Evolutionary conservation across 164 flowering plant species (phyloP), one percentile per base, ranked within the genome.

Genomic region (Platanus orientalis): DNA sequence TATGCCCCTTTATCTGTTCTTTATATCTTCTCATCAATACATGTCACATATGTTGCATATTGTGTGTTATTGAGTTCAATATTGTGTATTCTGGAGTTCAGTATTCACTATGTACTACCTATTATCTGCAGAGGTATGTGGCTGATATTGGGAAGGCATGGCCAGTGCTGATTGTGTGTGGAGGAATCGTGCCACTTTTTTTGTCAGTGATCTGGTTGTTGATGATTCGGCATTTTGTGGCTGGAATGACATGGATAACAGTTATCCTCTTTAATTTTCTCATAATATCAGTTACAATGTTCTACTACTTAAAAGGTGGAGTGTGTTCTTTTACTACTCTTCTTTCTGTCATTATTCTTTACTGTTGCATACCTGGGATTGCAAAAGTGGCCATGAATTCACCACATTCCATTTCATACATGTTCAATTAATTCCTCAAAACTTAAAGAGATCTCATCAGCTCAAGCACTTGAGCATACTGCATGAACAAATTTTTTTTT

Each of bases 241-340:
- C 87, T 67, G 99, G 83, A 68, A 94, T 94, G 99, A 90, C 96
- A 44, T 94, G 99, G 99, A 82, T 94, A 65, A 94, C 99, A 39
- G 96, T 91, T 53, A 58, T 76, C 45, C 68, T 94, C 57, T 94
- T 94, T 68, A 83, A 91, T 70, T 51, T 83, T 63, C 97, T 94
- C 52, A 75, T 91, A 49, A 70, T 89, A 69, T 80, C 97, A 26
- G 84, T 86, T 57, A 94, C 97, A 51, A 89, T 91, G 89, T 84
- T 94, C 53, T 89, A 79, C 75, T 94, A 94, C 76, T 64, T 83
- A 61, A 94, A 94, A 91, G 99, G 99, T 94, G n/a, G 67, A 86
- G 28, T 55, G n/a, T 27, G 39, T 60, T 29, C 47, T 29, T 48
- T 44, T 56, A 58, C 28, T 16, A 0, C 19, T 26, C 17, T 48